A percentile compares a stretch with the other conserved stretches of the same genome.
phyloP scores from a whole-genome alignment of 768 basidiomycete genomes.

The Calocybe gangraenosa region DNA sequence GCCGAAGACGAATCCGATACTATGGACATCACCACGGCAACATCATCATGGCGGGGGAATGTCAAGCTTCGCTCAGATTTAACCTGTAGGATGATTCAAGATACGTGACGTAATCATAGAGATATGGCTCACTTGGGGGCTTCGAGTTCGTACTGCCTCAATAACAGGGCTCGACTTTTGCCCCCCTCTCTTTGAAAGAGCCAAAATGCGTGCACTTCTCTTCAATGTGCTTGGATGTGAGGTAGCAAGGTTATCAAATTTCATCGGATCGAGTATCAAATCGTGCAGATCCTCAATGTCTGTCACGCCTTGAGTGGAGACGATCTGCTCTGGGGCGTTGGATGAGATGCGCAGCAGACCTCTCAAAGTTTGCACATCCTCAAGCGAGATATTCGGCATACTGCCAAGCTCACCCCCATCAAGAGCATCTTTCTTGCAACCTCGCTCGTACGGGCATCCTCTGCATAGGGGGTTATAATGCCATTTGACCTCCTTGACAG shows the following conservation, averaged over 20 bases:
- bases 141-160: conserved; percentile 30
- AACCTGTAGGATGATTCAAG: conserved; percentile 23
- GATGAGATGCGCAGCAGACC: conserved; percentile 29
- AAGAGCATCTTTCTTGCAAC: conserved; percentile 31
- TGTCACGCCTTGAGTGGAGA: conserved; percentile 16
- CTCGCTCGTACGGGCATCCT: conserved; percentile 35
- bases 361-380: conserved; percentile 36
- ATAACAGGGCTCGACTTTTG: conserved; percentile 30
- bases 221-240: conserved; percentile 33
- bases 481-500: conserved; percentile 35
- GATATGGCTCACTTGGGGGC: conserved; percentile 4
- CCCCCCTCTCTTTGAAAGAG: conserved; percentile 24
- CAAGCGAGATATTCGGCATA: conserved; percentile 46
- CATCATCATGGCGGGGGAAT: conserved; percentile 40
- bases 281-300: conserved; percentile 49
- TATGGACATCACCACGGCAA: conserved; percentile 40
- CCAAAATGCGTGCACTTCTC: conserved; percentile 36
- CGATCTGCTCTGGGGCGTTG: background rate
- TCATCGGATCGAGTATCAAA: conserved; percentile 24
- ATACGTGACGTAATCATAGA: background rate
- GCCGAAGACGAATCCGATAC: conserved; percentile 34
- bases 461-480: conserved; percentile 48
- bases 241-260: conserved; percentile 24
- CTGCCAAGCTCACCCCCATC: conserved; percentile 35
- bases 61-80: conserved; percentile 40